Percentiles rank a stretch among this genome's conserved stretches.
phyloP scores from a whole-genome alignment of 2,329 filamentous ascomycete species.

The Talaromyces sp. region DNA sequence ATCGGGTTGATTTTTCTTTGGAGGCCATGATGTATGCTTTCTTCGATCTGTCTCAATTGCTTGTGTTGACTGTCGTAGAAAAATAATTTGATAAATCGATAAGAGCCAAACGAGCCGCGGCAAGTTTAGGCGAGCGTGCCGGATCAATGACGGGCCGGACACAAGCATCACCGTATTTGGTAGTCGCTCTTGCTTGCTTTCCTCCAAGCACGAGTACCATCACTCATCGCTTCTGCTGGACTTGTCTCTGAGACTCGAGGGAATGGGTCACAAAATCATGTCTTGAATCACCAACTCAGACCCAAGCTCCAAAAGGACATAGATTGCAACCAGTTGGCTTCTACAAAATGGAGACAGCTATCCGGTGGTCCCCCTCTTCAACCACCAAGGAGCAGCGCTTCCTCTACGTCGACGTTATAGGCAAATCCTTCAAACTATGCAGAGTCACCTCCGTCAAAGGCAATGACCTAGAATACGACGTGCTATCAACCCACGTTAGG shows the following conservation, averaged over 20 bases:
- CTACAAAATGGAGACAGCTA: conserved; percentile 52
- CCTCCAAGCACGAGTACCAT: neutral
- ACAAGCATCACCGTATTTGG: conserved; percentile 18
- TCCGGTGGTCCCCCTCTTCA: conserved; percentile 60
- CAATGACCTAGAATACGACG: conserved; percentile 47
- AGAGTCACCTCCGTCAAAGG: conserved; percentile 41
- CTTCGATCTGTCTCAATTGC: neutral
- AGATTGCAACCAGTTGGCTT: neutral
- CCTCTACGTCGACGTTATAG: conserved; percentile 56
- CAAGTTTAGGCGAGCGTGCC: conserved; percentile 14
- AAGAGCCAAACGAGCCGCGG: neutral
- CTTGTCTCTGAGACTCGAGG: neutral
- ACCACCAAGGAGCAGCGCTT: conserved; percentile 51
- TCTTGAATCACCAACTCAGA: neutral
- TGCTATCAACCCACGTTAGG: conserved; percentile 50
- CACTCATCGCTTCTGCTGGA: neutral
- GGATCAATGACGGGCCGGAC: conserved; percentile 29
- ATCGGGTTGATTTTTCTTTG: conserved; percentile 7
- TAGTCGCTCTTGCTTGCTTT: neutral
- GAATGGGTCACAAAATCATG: conserved; percentile 14
- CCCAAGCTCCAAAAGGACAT: neutral
- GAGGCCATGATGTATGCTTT: neutral
- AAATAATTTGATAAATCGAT: neutral
- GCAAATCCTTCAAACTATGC: conserved; percentile 56
- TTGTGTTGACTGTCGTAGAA: neutral